Base-by-base conservation (phyloP, 805 yeast species). In the Starmerella kuoi region DNA sequence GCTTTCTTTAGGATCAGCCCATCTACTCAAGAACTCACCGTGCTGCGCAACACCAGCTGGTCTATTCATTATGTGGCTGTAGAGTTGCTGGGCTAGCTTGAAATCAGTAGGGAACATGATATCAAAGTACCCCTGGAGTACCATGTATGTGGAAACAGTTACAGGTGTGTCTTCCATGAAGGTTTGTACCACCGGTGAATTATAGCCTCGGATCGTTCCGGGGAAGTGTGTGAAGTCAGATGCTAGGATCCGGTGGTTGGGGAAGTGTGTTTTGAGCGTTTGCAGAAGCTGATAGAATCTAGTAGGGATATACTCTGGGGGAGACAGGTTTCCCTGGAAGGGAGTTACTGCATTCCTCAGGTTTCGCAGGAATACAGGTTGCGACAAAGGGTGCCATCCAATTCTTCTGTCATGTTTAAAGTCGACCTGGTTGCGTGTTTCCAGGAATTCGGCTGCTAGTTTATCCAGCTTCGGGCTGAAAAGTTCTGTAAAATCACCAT, bases 21-120 rank as follows among this genome's bases (percentile, higher is more conserved):
- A 81, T 35, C 69, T 67, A 45, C 65, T 68, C 49, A 84, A 58
- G 49, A 81, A 84, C 15, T 75, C 81, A 6, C 66, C 60, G 59
- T 84, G 93, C 28, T 75, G 61, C 32, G 72, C 66, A 0, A 72
- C 70, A 40, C 61, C 63, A 14, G 77, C 69, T 2, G 68, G 41
- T 15, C 31, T 22, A 0, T 85, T 85, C 18, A 77, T 71, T 14
- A 81, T 72, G 47, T 72, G 71, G 15, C 66, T 63, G 55, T 84
- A 85, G 45, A 83, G 47, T 37, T 76, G 79, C 31, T 72, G 66
- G 3, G 76, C 74, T 7, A 76, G 63, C 6, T 63, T 61, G 58
- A 84, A 85, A 54, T 84, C 80, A 0, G 94, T 84, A 8, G 93
- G 83, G 55, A 84, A 84, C 79, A 82, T 75, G 38, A 84, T 83